Evolutionary conservation across 345 rosid species (phyloP).

Genomic region (Geranium rotundifolium): DNA sequence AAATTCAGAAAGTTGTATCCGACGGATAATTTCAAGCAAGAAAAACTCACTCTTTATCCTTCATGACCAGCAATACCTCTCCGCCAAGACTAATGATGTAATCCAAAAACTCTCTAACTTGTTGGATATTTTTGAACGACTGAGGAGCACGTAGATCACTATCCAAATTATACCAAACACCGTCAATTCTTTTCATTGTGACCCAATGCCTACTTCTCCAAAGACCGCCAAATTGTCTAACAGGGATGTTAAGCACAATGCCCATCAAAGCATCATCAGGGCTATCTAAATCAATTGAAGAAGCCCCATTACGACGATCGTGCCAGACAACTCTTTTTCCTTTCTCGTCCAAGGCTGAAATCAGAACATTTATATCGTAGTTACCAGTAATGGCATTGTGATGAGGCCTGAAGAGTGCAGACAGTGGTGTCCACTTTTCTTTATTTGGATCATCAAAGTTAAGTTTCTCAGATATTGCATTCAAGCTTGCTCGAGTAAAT

Average conservation of each 20-base stretch:
- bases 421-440: slow-evolving; percentile 59
- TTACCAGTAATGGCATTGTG: slow-evolving; percentile 72
- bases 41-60: slow-evolving; percentile 25
- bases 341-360: slow-evolving; percentile 56
- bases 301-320: slow-evolving; percentile 52
- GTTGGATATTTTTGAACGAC: slow-evolving; percentile 27
- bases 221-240: slow-evolving; percentile 56
- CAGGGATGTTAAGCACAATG: slow-evolving; percentile 61
- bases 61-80: slow-evolving; percentile 62
- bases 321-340: slow-evolving; percentile 71
- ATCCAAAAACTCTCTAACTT: slow-evolving; percentile 53
- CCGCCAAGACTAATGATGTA: slow-evolving; percentile 36
- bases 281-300: slow-evolving; percentile 43
- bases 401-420: slow-evolving; percentile 66
- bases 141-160: slow-evolving; percentile 57
- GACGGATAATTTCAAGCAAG: neutral
- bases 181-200: slow-evolving; percentile 54
- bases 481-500: slow-evolving; percentile 49
- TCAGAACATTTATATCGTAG: slow-evolving; percentile 74
- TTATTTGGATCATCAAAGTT: slow-evolving; percentile 43
- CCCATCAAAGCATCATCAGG: slow-evolving; percentile 39
- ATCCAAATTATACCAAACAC: slow-evolving; percentile 81
- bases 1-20: neutral
- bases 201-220: slow-evolving; percentile 93
- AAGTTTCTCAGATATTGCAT: slow-evolving; percentile 53